phyloP scores from a whole-genome alignment of 306 rosid species.

The Pachyrhizus erosus region DNA sequence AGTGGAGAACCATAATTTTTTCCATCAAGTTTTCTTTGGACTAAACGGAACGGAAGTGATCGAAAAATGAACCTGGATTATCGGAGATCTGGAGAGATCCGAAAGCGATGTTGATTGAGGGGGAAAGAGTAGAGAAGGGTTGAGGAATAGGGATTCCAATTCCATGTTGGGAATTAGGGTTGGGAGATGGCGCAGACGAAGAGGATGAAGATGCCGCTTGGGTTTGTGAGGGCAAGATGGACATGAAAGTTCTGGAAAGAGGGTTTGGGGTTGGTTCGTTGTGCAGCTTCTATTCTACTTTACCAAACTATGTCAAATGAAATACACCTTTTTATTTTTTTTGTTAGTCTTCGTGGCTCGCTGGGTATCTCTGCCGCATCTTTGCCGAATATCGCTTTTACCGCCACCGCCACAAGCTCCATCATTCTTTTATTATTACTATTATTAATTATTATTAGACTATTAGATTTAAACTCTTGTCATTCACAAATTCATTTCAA shows the following conservation, averaged over 20 bases:
- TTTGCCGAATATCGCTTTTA: slow-evolving; percentile 33
- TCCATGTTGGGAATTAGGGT: slow-evolving; percentile 85
- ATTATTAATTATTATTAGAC: too few species aligned
- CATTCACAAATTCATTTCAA: too few species aligned
- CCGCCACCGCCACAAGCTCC: not conserved
- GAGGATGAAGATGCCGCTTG: slow-evolving; percentile 70
- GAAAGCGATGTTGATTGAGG: slow-evolving; percentile 41
- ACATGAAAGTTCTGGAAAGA: slow-evolving; percentile 75
- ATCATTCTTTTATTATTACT: too few species aligned
- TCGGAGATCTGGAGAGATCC: slow-evolving; percentile 73
- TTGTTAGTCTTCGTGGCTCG: not conserved
- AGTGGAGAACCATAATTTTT: not conserved
- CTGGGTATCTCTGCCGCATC: slow-evolving; percentile 35
- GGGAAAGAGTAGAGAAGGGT: slow-evolving; percentile 49
- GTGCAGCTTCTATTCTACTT: slow-evolving; percentile 32
- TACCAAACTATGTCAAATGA: not conserved
- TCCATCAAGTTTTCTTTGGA: too few species aligned
- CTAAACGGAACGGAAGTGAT: not conserved
- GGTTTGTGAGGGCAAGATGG: slow-evolving; percentile 91
- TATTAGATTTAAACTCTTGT: too few species aligned
- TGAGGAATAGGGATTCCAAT: slow-evolving; percentile 13
- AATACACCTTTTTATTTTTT: not conserved
- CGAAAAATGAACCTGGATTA: slow-evolving; percentile 54
- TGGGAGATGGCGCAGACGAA: slow-evolving; percentile 52
- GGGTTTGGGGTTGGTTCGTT: slow-evolving; percentile 34